Base-by-base conservation (phyloP, 208 protist genomes). In the Leishmania arabica region DNA sequence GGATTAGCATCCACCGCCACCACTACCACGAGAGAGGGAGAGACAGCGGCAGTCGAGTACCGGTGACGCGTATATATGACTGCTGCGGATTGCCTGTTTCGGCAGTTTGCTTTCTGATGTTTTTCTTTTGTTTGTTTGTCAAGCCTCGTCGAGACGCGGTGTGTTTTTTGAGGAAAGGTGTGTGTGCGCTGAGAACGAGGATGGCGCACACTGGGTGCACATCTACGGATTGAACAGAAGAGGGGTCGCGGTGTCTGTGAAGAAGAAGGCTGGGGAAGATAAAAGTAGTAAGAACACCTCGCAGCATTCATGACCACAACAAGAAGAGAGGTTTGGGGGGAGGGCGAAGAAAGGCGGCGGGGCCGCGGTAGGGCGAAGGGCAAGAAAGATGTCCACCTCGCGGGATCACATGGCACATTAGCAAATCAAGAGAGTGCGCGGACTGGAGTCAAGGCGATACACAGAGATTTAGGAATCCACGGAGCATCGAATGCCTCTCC, bases 321-420 rank as follows among this genome's bases (percentile, higher is more conserved):
- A 68, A 31, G 62, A 76, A 79, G 64, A 80, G 83, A 74, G 9
- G 45, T 0, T 49, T 11, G 8, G 45, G 9, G 45, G 37, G 37
- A 51, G 75, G 15, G 71, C 54, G 51, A 24, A 15, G 11, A n/a
- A 34, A n/a, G 69, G 5, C 69, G 9, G 45, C 7, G 45, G 69
- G 24, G n/a, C 19, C 8, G 42, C 19, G 13, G 4, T 11, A 21
- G 65, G 17, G 15, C 34, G 13, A 69, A 31, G 34, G 17, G 65
- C 9, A 7, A 19, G 65, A 42, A 69, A 24, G 34, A 69, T 24
- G 65, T 21, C 34, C 65, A 45, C 34, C 19, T 6, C 34, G 13
- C 5, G 37, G 34, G 34, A 69, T 49, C 66, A 42, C 13, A 40
- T 13, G 62, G 13, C 62, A 68, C 15, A 13, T 8, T 68, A 5